These are phyloP conservation scores for Pachyrhizus erosus DNA, from an alignment of 306 rosid species.

Conservation along the genomic window DNA sequence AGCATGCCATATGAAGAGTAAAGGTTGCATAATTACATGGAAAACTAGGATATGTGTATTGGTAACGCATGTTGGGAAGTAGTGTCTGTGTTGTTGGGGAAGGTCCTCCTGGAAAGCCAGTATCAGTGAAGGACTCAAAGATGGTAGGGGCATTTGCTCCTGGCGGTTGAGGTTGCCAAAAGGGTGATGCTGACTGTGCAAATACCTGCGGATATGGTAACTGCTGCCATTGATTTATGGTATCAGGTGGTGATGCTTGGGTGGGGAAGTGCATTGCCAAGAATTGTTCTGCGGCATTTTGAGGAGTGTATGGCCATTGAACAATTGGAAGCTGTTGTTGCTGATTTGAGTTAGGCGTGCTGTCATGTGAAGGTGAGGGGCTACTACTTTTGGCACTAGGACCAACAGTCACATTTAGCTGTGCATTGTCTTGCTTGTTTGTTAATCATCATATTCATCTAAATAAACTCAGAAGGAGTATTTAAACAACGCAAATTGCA, in stretches of 20 bases:
- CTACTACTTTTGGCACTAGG: slow-evolving; percentile 24
- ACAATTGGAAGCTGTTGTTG: slow-evolving; percentile 38
- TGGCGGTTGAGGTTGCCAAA: slow-evolving; percentile 50
- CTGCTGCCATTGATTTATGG: slow-evolving; percentile 54
- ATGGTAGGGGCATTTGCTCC: slow-evolving; percentile 43
- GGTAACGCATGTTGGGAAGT: slow-evolving; percentile 55
- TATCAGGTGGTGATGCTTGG: slow-evolving; percentile 42
- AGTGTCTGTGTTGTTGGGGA: slow-evolving; percentile 42
- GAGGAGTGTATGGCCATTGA: slow-evolving; percentile 47
- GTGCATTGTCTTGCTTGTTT: slow-evolving; percentile 45
- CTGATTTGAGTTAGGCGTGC: slow-evolving; percentile 36
- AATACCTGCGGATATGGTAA: slow-evolving; percentile 47
- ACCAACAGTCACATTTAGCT: slow-evolving; percentile 11
- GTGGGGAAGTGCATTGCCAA: slow-evolving; percentile 38
- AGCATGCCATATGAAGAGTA: slow-evolving; percentile 14
- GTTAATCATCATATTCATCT: slow-evolving; percentile 39
- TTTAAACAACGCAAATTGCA: background rate
- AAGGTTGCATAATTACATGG: slow-evolving; percentile 49
- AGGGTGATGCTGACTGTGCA: slow-evolving; percentile 47
- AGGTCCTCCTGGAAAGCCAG: slow-evolving; percentile 36
- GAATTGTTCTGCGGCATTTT: slow-evolving; percentile 43
- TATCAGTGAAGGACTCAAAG: background rate
- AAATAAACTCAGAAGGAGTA: background rate
- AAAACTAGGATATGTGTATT: slow-evolving; percentile 51
- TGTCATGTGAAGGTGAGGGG: slow-evolving; percentile 33